phyloP scores from a whole-genome alignment of 495 filamentous ascomycete genomes.

The Penicillium lividum region DNA sequence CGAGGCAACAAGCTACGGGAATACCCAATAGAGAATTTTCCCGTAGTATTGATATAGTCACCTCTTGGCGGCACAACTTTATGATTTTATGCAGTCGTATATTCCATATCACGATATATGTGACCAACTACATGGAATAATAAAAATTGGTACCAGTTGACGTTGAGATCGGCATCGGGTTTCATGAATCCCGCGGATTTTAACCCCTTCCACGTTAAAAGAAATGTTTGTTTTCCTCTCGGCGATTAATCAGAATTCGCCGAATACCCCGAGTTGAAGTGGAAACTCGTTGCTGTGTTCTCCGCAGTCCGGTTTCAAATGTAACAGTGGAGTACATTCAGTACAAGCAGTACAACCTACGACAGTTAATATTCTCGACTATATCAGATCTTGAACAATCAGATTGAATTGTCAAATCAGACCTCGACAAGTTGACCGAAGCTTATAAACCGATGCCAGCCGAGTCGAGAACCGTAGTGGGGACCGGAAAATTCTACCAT shows the following conservation, averaged over 20 bases:
- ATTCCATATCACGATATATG: too few species aligned
- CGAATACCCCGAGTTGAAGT: background rate
- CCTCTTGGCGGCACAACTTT: background rate
- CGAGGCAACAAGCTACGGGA: background rate
- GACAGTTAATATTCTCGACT: too few species aligned
- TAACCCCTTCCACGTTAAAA: too few species aligned
- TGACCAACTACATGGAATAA: too few species aligned
- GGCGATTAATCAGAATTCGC: background rate
- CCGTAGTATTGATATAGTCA: too few species aligned
- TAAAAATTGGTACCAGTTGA: too few species aligned
- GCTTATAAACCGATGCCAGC: slow-evolving; percentile 7
- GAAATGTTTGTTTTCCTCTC: background rate
- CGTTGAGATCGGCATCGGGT: too few species aligned
- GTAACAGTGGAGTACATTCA: background rate
- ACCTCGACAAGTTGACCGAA: slow-evolving; percentile 10
- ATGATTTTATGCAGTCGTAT: background rate
- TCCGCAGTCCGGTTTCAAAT: background rate
- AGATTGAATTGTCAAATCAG: background rate
- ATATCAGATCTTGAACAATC: background rate
- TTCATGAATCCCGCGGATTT: too few species aligned
- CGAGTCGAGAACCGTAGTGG: slow-evolving; percentile 16
- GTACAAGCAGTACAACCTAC: background rate
- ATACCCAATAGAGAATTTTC: too few species aligned
- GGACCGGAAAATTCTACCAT: slow-evolving; percentile 18
- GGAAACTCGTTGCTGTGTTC: background rate